These are phyloP conservation scores for Trichoderma polysporum DNA, from an alignment of 2,329 filamentous ascomycete species.

Conservation along the genomic window DNA sequence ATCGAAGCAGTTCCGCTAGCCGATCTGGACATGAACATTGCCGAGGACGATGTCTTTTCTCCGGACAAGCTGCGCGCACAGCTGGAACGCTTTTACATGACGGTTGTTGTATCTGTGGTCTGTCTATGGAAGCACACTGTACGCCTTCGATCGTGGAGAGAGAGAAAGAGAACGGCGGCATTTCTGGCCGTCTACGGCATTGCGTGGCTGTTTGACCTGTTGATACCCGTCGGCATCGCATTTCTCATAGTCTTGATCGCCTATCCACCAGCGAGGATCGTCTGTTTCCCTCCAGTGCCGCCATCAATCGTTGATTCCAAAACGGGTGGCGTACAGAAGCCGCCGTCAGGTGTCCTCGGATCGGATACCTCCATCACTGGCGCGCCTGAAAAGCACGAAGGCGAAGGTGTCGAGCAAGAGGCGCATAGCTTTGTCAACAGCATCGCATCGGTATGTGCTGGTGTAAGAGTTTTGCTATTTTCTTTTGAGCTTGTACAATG, in stretches of 20 bases:
- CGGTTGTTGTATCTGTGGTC: constrained; percentile 66
- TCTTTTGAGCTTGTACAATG: neutral
- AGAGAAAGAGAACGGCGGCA: constrained; percentile 63
- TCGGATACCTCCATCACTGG: constrained; percentile 77
- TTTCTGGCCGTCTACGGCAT: constrained; percentile 59
- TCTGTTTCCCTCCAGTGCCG: constrained; percentile 76
- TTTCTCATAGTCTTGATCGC: constrained; percentile 65
- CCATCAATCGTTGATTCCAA: constrained; percentile 68
- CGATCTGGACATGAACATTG: constrained; percentile 74
- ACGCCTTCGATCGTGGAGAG: constrained; percentile 76
- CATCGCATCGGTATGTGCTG: constrained; percentile 47
- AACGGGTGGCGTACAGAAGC: constrained; percentile 75
- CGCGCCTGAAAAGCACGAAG: constrained; percentile 78
- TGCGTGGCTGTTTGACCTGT: constrained; percentile 72
- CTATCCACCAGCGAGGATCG: constrained; percentile 59
- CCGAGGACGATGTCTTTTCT: constrained; percentile 80
- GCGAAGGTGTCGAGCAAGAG: constrained; percentile 80
- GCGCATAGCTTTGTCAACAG: constrained; percentile 77
- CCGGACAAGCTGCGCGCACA: constrained; percentile 79
- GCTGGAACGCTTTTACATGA: constrained; percentile 79
- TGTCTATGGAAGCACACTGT: constrained; percentile 71
- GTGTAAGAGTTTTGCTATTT: constrained; percentile 27
- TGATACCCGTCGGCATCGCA: constrained; percentile 59
- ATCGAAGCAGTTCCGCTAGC: constrained; percentile 54
- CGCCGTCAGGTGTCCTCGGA: constrained; percentile 71